Percentiles rank a stretch among this genome's conserved stretches.
Conservation (phyloP, 805 yeast genomes). For the Candida silvatica region DNA sequence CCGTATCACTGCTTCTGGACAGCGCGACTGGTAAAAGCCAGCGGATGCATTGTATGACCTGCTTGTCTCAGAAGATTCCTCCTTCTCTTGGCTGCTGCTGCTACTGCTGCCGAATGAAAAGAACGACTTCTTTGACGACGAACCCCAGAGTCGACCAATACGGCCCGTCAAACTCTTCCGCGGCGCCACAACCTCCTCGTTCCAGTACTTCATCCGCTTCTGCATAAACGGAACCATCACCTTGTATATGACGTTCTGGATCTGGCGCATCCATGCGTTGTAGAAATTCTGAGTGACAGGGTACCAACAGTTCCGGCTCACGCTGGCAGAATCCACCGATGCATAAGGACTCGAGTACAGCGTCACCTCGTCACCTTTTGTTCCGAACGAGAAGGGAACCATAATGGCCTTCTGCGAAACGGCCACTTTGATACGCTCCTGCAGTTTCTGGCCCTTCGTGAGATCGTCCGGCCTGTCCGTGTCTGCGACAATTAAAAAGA, state of each 20-base stretch:
- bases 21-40: slow-evolving; percentile 51
- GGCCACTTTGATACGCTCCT: slow-evolving; percentile 21
- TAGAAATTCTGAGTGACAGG: slow-evolving; percentile 13
- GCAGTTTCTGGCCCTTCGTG: slow-evolving; percentile 25
- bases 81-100: background rate
- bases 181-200: slow-evolving; percentile 70
- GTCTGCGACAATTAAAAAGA: slow-evolving; percentile 44
- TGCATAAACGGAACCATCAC: slow-evolving; percentile 79
- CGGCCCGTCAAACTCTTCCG: slow-evolving; percentile 70
- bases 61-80: slow-evolving; percentile 2
- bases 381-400: slow-evolving; percentile 4
- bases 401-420: slow-evolving; percentile 5
- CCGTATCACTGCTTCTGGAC: slow-evolving; percentile 68
- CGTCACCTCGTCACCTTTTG: background rate
- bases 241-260: slow-evolving; percentile 40
- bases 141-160: slow-evolving; percentile 49
- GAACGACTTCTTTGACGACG: slow-evolving; percentile 23
- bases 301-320: slow-evolving; percentile 4
- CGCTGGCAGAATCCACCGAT: slow-evolving; percentile 1
- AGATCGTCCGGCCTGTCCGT: slow-evolving; percentile 34
- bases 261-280: slow-evolving; percentile 25
- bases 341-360: background rate
- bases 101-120: slow-evolving; percentile 21
- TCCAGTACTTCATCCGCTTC: slow-evolving; percentile 72
- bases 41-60: slow-evolving; percentile 35